Base-by-base conservation (phyloP, 805 yeast species). In the Naumovozyma baii region DNA sequence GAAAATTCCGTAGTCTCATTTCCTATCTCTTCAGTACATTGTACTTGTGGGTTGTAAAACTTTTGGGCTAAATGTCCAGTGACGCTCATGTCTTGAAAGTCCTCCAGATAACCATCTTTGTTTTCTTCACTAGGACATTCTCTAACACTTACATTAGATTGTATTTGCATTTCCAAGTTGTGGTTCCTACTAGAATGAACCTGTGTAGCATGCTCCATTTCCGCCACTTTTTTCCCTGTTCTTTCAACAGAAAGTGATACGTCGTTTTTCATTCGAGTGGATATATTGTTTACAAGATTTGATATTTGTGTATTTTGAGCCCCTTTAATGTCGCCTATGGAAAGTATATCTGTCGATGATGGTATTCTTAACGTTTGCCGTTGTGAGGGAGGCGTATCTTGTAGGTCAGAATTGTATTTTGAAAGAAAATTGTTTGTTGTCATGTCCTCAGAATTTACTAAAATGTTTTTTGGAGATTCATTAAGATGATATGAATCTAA, bases 311-410 rank as follows among this genome's bases (percentile, higher is more conserved):
- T 22, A 22, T 22, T 22, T 22, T 22, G 26, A 10, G 10, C 10
- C 10, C 10, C 9, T 7, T 7, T 22, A 7, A 10, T 22, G 10
- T 22, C 10, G 7, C 26, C 10, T 22, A 7, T 10, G 10, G 26
- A 10, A 22, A 22, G 26, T 7, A 10, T 10, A 22, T 22, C 26
- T 22, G 9, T 10, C 7, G 26, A 22, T 8, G 31, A 30, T 5
- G 3, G 22, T 31, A n/a, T 19, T 16, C 12, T 19, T 17, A 29
- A 12, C 13, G 20, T 17, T 15, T 40, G 31, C 17, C 42, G 18
- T 25, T 40, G 36, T 13, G 42, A 40, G 7, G 42, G 42, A 4
- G 42, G 42, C 3, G 42, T 40, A 33, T 40, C 42, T 5, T 36
- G 37, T 14, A 36, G 33, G 12, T 38, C 33, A n/a, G 33, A 40